Base-by-base conservation (phyloP, 345 rosid species). In the Populus alba region DNA sequence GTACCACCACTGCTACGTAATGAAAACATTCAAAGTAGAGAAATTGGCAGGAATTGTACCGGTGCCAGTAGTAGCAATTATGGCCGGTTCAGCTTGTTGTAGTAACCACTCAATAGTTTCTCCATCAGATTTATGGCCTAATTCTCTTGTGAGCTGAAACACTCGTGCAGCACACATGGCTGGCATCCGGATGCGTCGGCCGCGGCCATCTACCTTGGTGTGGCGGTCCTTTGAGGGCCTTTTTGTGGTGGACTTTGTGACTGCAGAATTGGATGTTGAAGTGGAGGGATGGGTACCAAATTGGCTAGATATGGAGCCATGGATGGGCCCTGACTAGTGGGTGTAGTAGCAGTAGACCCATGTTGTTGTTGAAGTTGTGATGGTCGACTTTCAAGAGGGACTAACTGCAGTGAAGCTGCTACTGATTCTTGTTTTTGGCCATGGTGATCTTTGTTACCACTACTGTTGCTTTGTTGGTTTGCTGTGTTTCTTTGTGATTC, bases 11-110 rank as follows among this genome's bases (percentile, higher is more conserved):
- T 75, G 70, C 92, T 86, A 8, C 96, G 94, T 59, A 93, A 81
- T 4, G 93, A 89, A 89, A 8, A 91, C 92, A 78, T 88, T 93
- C 3, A 93, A 88, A 0, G 94, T 84, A 1, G 97, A 90, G 89
- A 91, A 93, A 78, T 93, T 93, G 27, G 97, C 97, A 25, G 97
- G 97, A 38, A 93, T 90, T 2, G 97, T 91, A 10, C 97, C 97
- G 20, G 97, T 91, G 0, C 97, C 95, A 1, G 97, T 93, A 57
- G 94, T 81, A 1, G 91, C 90, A 69, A 93, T 88, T 35, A 93
- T 91, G 66, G 94, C 87, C 0, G 93, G 94, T 83, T 91, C 97
- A 0, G 97, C 97, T 75, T 93, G 95, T 74, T 90, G 94, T 15
- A 92, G 86, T 1, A 92, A 88, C 97, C 97, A 92, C 81, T 92